Evolutionary conservation across 768 basidiomycete genomes (phyloP), one percentile per base, ranked within the genome.

Genomic region (Serendipita sp.): DNA sequence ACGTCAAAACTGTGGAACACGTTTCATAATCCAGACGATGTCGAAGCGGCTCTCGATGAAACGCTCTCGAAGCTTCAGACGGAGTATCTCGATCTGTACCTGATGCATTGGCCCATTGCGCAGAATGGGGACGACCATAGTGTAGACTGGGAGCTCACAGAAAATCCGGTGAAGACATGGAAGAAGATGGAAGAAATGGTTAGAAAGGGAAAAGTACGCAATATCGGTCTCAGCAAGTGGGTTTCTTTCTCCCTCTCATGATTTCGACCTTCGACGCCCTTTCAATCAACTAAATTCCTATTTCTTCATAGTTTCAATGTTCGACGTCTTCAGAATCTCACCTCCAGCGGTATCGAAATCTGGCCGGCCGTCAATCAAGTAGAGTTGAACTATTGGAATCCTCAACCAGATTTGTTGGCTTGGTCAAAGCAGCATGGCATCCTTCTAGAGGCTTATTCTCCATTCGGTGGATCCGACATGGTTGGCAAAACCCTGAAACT

Each of bases 181-280:
- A 75, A 84, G 69, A 88, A 82, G 65, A 80, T 90, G 53, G 88
- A 90, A 69, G 81, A 85, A 71, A 73, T 88, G 73, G 85, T 88
- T 2, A 81, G 81, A 65, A 84, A 82, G 67, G 89, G 89, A 24
- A 86, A 89, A 70, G 74, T 86, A 44, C 79, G 79, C 69, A 85
- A 88, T 67, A 91, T 91, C 61, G 90, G 90, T 44, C 76, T 91
- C 44, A 87, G 85, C 85, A 92, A 92, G 85, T 85, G 63, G 64
- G 78, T 65, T 4, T 9, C 56, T 5, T 44, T 63, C 34, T 24
- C n/a, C 60, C 56, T 3, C 14, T 43, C 3, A 24, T 53, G 2
- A 2, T 2, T 7, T 38, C 34, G 7, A 7, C 5, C 34, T 38
- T 5, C 5, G 7, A 38, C 5, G 2, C 14, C 34, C 34, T 38